These are phyloP conservation scores for Brassica juncea DNA, from an alignment of 345 rosid species.

Conservation along the genomic window DNA sequence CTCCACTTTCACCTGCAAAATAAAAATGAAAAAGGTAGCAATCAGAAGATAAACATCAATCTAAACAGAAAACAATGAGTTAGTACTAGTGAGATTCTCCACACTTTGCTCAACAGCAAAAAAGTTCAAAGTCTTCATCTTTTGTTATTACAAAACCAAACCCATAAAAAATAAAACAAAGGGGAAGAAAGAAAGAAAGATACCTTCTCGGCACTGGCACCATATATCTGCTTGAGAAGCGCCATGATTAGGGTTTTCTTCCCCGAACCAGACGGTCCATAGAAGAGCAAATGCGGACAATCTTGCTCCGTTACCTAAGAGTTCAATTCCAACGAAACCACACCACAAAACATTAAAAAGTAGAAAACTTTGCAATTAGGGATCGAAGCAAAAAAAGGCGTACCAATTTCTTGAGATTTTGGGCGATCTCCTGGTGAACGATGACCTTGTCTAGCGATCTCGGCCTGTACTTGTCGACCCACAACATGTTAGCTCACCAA, in stretches of 20 bases:
- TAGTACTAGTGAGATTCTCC: constrained; percentile 9
- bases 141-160: not conserved
- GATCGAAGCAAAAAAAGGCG: constrained; percentile 9
- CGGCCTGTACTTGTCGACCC: constrained; percentile 99
- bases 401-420: constrained; percentile 91
- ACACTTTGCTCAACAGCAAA: not conserved
- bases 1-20: constrained; percentile 96
- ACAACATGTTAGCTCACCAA: constrained; percentile 62
- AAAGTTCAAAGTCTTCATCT: constrained; percentile 9
- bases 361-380: not conserved
- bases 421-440: constrained; percentile 81
- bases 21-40: not conserved
- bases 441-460: constrained; percentile 78
- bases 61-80: not conserved
- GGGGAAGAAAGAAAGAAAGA: not conserved
- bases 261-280: constrained; percentile 96
- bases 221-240: constrained; percentile 79
- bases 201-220: constrained; percentile 89
- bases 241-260: constrained; percentile 99
- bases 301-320: constrained; percentile 84
- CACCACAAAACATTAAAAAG: not conserved
- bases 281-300: constrained; percentile 95
- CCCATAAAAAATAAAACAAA: not conserved
- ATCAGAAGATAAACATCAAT: constrained; percentile 2
- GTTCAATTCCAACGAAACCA: not conserved